Percentiles rank a stretch among this genome's conserved stretches.
phyloP scores from a whole-genome alignment of 768 basidiomycete genomes.

The Amanita pallidorosea region DNA sequence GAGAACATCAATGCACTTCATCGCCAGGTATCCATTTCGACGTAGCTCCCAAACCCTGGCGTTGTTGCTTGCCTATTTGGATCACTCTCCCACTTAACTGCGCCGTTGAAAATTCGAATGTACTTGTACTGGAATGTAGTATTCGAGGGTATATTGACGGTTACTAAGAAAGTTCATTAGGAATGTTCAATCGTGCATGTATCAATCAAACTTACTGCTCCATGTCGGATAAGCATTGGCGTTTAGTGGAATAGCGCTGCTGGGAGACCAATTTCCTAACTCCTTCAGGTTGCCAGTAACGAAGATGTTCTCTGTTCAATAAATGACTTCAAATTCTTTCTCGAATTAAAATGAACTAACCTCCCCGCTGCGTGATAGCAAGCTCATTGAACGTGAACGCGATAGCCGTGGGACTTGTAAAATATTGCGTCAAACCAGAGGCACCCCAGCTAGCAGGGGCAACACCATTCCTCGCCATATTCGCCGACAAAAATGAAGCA shows the following conservation, averaged over 20 bases:
- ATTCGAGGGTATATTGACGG: constrained; percentile 46
- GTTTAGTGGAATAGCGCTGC: constrained; percentile 43
- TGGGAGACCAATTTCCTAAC: constrained; percentile 51
- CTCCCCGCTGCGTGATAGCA: constrained; percentile 49
- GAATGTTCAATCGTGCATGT: background rate
- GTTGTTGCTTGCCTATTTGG: constrained; percentile 49
- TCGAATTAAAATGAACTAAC: constrained; percentile 21
- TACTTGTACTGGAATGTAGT: constrained; percentile 62
- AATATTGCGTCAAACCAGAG: constrained; percentile 34
- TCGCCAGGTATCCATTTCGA: constrained; percentile 30
- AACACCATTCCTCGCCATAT: constrained; percentile 38
- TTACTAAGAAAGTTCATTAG: constrained; percentile 28
- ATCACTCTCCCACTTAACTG: constrained; percentile 58
- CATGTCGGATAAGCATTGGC: constrained; percentile 53
- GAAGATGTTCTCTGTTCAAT: constrained; percentile 51
- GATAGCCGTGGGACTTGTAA: constrained; percentile 23
- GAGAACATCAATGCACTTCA: constrained; percentile 9
- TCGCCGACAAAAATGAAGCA: constrained; percentile 53
- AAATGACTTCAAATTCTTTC: background rate
- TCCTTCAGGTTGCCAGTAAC: constrained; percentile 48
- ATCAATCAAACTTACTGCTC: constrained; percentile 39
- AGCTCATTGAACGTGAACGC: constrained; percentile 55
- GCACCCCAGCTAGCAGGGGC: constrained; percentile 58
- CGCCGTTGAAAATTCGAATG: constrained; percentile 44
- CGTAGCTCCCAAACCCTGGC: constrained; percentile 27